Conservation (phyloP, 2,329 filamentous ascomycete genomes). For the Exophiala sp. region DNA sequence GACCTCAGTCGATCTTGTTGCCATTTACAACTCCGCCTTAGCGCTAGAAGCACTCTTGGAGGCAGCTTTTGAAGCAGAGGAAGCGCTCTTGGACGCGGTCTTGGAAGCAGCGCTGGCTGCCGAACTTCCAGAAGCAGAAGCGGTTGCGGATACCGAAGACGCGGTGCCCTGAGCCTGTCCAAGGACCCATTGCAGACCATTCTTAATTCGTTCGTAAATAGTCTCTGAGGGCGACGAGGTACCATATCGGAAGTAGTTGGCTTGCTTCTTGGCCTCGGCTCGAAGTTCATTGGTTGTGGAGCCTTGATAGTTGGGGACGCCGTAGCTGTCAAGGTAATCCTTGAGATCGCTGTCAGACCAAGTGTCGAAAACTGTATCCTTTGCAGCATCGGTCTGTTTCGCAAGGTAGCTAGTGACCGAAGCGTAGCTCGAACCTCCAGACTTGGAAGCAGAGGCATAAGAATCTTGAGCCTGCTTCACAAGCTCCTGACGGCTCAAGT, state of each 20-base stretch:
- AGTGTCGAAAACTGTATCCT: conserved; percentile 61
- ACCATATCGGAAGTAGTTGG: conserved; percentile 71
- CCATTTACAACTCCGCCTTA: conserved; percentile 24
- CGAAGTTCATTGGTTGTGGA: conserved; percentile 63
- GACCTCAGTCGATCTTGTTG: conserved; percentile 6
- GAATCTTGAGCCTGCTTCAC: conserved; percentile 50
- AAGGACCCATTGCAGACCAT: conserved; percentile 43
- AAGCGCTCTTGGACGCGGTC: not conserved
- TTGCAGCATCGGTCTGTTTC: conserved; percentile 58
- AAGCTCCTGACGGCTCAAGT: conserved; percentile 66
- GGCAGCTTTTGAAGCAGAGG: conserved; percentile 11
- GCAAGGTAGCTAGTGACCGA: conserved; percentile 66
- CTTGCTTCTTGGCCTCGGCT: conserved; percentile 64
- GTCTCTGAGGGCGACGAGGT: conserved; percentile 61
- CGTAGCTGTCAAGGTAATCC: conserved; percentile 72
- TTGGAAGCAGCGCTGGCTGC: conserved; percentile 19
- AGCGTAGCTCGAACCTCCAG: conserved; percentile 46
- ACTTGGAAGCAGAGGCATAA: conserved; percentile 44
- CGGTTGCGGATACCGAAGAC: conserved; percentile 39
- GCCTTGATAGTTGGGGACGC: conserved; percentile 62
- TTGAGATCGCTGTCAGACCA: conserved; percentile 70
- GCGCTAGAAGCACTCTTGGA: conserved; percentile 20
- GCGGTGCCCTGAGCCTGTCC: conserved; percentile 35
- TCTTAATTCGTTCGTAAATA: conserved; percentile 57
- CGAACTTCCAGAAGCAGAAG: conserved; percentile 21